phyloP scores from a whole-genome alignment of 179 eudicot species.

The Spergularia azorica region DNA sequence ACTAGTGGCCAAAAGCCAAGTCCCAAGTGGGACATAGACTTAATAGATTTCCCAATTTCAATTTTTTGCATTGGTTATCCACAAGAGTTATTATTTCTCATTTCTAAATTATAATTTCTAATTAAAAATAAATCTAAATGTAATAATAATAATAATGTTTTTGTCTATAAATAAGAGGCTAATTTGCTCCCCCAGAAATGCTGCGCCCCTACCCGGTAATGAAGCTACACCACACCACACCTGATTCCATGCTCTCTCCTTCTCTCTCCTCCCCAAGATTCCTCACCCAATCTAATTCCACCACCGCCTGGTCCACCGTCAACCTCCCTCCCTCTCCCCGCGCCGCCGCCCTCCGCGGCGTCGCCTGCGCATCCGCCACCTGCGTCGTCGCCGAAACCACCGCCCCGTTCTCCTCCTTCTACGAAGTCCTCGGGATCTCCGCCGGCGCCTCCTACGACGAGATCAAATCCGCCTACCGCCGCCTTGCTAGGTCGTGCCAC shows the following conservation, averaged over 20 bases:
- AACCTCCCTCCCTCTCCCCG: conserved; percentile 3
- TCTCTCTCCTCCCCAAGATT: conserved; percentile 19
- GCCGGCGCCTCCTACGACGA: conserved; percentile 48
- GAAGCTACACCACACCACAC: background rate
- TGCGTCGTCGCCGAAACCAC: conserved; percentile 11
- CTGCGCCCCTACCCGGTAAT: background rate
- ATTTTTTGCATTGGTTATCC: too few relatives aligned
- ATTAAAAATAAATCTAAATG: too few relatives aligned
- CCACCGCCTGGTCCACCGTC: conserved; percentile 1
- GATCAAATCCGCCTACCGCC: conserved; percentile 71
- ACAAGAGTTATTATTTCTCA: background rate
- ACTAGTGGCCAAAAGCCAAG: too few relatives aligned
- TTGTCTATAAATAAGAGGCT: background rate
- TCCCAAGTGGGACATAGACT: too few relatives aligned
- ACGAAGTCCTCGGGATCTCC: conserved; percentile 60
- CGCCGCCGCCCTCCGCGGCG: conserved; percentile 14
- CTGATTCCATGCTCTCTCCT: conserved; percentile 27
- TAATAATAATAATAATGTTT: too few relatives aligned
- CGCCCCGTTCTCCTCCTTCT: conserved; percentile 37
- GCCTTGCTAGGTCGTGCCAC: conserved; percentile 55
- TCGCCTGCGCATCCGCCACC: background rate
- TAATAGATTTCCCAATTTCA: too few relatives aligned
- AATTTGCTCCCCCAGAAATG: background rate
- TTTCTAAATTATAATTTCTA: too few relatives aligned
- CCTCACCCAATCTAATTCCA: conserved; percentile 5